Evolutionary conservation across 805 yeast species (phyloP).

Genomic region (Yarrowia keelungensis): DNA sequence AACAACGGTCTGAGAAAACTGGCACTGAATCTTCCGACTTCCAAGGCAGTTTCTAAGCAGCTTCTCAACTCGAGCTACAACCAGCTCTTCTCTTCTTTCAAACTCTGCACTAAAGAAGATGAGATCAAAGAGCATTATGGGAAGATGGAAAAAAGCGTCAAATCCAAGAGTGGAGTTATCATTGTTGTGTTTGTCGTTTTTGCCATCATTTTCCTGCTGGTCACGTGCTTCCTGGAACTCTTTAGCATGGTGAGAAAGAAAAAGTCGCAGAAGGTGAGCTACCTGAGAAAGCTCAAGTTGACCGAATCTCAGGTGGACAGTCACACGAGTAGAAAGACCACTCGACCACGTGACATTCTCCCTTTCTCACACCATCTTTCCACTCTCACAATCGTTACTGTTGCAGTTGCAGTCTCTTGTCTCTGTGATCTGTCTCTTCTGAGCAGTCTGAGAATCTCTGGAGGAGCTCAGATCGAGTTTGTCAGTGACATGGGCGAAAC

Average conservation of each 20-base stretch:
- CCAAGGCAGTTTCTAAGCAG: background rate
- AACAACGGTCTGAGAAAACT: conserved; percentile 3
- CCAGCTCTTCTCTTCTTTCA: background rate
- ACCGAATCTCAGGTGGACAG: background rate
- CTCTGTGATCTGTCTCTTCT: background rate
- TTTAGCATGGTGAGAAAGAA: background rate
- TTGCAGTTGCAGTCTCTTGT: conserved; percentile 21
- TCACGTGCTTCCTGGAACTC: conserved; percentile 15
- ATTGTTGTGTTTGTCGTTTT: conserved; percentile 3
- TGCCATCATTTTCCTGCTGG: background rate
- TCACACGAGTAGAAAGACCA: background rate
- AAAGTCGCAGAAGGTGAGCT: background rate
- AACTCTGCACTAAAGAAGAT: conserved; percentile 14
- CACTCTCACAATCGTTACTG: conserved; percentile 21
- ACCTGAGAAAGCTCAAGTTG: conserved; percentile 8
- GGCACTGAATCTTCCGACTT: background rate
- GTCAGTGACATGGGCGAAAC: background rate
- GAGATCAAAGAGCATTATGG: conserved; percentile 5
- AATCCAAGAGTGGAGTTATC: background rate
- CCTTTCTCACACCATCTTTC: conserved; percentile 3
- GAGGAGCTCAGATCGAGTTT: conserved; percentile 26
- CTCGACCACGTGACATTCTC: background rate
- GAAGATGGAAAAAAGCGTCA: conserved; percentile 4
- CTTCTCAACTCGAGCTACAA: conserved; percentile 18
- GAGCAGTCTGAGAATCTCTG: conserved; percentile 6